Evolutionary conservation across 139 green algal species (phyloP).

Genomic region (Chlorella sp.): DNA sequence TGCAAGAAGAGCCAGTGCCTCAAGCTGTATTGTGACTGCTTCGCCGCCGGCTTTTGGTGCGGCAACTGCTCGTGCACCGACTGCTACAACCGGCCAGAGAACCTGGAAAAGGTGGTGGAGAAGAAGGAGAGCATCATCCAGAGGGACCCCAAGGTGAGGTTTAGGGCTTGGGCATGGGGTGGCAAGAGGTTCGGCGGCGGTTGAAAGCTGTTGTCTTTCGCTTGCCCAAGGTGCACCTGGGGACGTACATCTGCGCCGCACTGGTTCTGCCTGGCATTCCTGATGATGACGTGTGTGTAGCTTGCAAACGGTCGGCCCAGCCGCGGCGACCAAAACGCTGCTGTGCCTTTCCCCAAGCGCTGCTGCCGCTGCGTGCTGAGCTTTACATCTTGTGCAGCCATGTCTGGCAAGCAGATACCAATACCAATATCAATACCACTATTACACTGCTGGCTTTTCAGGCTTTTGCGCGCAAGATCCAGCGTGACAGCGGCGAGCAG

Average conservation of each 20-base stretch:
- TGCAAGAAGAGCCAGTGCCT: constrained; percentile 7
- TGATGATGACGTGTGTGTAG: too few relatives aligned
- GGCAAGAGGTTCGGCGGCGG: too few relatives aligned
- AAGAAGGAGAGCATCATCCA: constrained; percentile 27
- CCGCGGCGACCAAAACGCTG: neutral
- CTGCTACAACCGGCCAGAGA: constrained; percentile 40
- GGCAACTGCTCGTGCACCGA: constrained; percentile 34
- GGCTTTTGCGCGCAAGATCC: constrained; percentile 33
- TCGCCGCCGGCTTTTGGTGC: constrained; percentile 39
- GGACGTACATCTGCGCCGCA: too few relatives aligned
- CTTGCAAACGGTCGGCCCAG: too few relatives aligned
- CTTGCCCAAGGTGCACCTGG: too few relatives aligned
- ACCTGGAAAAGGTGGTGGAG: constrained; percentile 19
- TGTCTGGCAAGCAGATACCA: too few relatives aligned
- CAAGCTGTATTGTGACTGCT: constrained; percentile 14
- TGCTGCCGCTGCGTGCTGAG: neutral
- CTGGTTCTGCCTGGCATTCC: too few relatives aligned
- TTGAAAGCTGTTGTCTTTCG: too few relatives aligned
- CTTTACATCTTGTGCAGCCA: too few relatives aligned
- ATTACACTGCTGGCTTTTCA: neutral
- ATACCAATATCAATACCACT: neutral
- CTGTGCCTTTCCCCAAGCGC: neutral
- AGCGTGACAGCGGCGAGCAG: neutral
- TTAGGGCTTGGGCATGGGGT: too few relatives aligned
- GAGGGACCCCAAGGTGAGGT: constrained; percentile 29